Percentiles rank a stretch among this genome's conserved stretches.
These are phyloP conservation scores for Pythium coloratum DNA, from an alignment of 352 stramenopile genomes.

Conservation along the genomic window DNA sequence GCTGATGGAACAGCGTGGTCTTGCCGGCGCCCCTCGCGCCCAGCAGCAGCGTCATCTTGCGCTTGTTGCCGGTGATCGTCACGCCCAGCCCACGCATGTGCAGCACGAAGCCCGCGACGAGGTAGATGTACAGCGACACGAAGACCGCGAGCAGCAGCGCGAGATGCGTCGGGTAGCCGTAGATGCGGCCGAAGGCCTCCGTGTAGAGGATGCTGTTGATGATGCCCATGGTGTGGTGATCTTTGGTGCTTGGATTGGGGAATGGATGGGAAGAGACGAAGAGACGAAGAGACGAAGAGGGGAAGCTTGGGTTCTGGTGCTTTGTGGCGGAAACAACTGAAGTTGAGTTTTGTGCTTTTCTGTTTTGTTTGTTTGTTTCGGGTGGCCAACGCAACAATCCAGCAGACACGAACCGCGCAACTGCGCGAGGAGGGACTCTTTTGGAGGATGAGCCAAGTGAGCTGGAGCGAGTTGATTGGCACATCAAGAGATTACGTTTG, in stretches of 20 bases:
- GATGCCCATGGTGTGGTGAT: slow-evolving; percentile 20
- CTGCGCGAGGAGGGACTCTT: not conserved
- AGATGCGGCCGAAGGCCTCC: slow-evolving; percentile 35
- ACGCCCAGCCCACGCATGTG: slow-evolving; percentile 69
- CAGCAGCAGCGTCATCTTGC: slow-evolving; percentile 71
- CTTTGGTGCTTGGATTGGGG: not conserved
- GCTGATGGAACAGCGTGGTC: slow-evolving; percentile 80
- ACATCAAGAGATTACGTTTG: not conserved
- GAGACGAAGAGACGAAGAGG: not conserved
- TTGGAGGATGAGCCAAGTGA: not conserved
- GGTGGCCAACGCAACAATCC: not conserved
- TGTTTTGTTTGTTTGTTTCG: not conserved
- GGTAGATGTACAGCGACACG: slow-evolving; percentile 49
- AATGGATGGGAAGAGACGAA: not conserved
- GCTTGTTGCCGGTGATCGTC: slow-evolving; percentile 65
- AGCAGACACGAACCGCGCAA: not conserved
- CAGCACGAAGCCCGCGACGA: slow-evolving; percentile 58
- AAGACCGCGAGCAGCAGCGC: slow-evolving; percentile 49
- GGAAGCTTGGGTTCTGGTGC: slow-evolving; percentile 8
- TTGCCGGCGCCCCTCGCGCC: slow-evolving; percentile 72
- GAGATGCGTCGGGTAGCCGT: slow-evolving; percentile 58
- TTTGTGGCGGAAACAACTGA: not conserved
- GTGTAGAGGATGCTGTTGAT: slow-evolving; percentile 36
- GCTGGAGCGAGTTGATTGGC: slow-evolving; percentile 4
- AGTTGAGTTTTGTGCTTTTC: not conserved